Base-by-base conservation (phyloP, 1,284 basidiomycete species). In the Cryptococcus floricola region DNA sequence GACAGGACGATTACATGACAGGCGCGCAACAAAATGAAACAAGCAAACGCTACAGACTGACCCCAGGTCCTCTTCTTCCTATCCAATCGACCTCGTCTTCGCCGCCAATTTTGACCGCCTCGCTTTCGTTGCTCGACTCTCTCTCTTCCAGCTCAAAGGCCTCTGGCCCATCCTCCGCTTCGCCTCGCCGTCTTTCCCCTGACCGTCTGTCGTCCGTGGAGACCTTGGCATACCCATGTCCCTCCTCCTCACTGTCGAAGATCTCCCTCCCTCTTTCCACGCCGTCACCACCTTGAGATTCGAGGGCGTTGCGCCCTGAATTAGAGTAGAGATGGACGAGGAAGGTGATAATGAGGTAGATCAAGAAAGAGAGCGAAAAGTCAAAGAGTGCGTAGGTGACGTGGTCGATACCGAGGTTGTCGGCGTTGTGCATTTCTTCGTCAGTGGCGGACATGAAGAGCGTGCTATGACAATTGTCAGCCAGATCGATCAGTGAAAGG, bases 401-500 rank as follows among this genome's bases (percentile, higher is more conserved):
- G 69, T 93, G 89, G 70, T 93, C 91, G 83, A 92, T 87, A 49
- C 83, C 87, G 37, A 80, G 78, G 25, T 66, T 62, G 52, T 88
- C 80, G 13, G 87, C 83, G 60, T 81, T 87, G 37, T 81, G 68
- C 42, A 94, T 78, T 71, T 94, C 89, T 77, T 96, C 91, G 71
- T 95, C 90, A 0, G 92, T 95, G 0, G 87, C 91, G 13, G 88
- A 88, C 83, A 94, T 91, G 80, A 95, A 95, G 12, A 91, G 77
- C 37, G 67, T 73, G 23, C 88, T 86, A 43, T 87, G 80, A 1
- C 87, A 81, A 19, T 81, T 75, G 27, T 92, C 9, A 91, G 77
- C 87, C 89, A 60, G 16, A 56, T 16, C 48, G 31, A n/a, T 25
- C 42, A 38, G 50, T 52, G 50, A 56, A 54, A 39, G 39, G 28